These are phyloP conservation scores for Ilex asprella DNA, from an alignment of 257 asterid genomes.

Conservation along the genomic window DNA sequence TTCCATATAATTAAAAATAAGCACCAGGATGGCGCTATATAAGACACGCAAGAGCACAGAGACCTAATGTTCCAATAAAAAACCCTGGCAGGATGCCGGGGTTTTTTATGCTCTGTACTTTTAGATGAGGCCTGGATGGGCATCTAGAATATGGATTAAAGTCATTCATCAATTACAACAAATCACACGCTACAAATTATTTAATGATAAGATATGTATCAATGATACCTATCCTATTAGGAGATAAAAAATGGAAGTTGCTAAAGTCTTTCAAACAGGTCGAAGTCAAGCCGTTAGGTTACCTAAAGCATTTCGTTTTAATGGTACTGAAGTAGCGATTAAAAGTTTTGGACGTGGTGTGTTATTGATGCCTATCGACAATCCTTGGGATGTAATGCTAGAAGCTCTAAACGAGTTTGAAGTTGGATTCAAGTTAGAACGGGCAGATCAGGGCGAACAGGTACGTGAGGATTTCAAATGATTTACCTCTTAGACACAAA, in stretches of 20 bases:
- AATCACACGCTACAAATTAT: background rate
- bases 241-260: background rate
- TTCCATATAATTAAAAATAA: background rate
- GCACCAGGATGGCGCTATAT: background rate
- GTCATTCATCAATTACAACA: no score
- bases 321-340: background rate
- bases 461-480: background rate
- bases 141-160: no score
- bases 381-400: background rate
- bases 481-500: background rate
- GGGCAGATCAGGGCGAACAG: background rate
- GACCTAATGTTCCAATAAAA: background rate
- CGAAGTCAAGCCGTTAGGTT: background rate
- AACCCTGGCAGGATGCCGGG: background rate
- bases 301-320: background rate
- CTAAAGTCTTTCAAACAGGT: background rate
- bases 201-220: background rate
- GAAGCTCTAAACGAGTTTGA: background rate
- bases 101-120: background rate
- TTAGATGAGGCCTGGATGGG: background rate
- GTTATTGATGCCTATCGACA: background rate
- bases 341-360: background rate
- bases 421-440: background rate
- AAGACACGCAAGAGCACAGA: background rate
- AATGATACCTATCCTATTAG: background rate